These are phyloP conservation scores for Spergularia marina DNA, from an alignment of 148 eudicot genomes.

Conservation along the genomic window DNA sequence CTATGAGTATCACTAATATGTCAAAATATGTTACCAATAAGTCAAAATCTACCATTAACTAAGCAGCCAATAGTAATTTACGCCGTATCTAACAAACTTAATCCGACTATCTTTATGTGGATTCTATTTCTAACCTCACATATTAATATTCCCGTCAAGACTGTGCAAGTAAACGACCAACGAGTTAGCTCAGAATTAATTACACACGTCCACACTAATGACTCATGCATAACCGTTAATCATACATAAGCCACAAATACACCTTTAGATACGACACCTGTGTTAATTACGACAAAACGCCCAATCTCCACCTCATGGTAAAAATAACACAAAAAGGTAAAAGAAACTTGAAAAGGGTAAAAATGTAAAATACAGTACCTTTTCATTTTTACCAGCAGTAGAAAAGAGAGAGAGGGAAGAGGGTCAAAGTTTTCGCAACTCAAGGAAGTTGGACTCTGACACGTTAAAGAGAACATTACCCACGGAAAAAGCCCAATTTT, in stretches of 20 bases:
- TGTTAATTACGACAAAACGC: neutral
- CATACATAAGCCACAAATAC: slow-evolving; percentile 25
- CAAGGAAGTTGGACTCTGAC: slow-evolving; percentile 36
- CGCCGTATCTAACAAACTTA: too few relatives aligned
- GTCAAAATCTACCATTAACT: too few relatives aligned
- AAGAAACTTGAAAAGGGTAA: neutral
- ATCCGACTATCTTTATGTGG: too few relatives aligned
- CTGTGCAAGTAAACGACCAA: neutral
- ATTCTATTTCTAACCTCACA: neutral
- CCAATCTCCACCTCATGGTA: neutral
- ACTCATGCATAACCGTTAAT: slow-evolving; percentile 24
- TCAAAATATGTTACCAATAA: too few relatives aligned
- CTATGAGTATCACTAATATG: too few relatives aligned
- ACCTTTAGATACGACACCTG: slow-evolving; percentile 17
- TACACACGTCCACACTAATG: slow-evolving; percentile 6
- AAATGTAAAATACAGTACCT: neutral
- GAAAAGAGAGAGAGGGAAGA: too few relatives aligned
- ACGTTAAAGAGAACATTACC: slow-evolving; percentile 30
- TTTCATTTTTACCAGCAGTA: too few relatives aligned
- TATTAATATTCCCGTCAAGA: neutral
- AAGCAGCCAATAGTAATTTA: too few relatives aligned
- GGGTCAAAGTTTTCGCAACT: slow-evolving; percentile 31
- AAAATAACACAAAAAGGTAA: neutral
- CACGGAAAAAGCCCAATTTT: slow-evolving; percentile 21
- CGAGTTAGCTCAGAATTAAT: neutral